These are phyloP conservation scores for Coelastrella sp. DNA, from an alignment of 139 green algal genomes.

Conservation along the genomic window DNA sequence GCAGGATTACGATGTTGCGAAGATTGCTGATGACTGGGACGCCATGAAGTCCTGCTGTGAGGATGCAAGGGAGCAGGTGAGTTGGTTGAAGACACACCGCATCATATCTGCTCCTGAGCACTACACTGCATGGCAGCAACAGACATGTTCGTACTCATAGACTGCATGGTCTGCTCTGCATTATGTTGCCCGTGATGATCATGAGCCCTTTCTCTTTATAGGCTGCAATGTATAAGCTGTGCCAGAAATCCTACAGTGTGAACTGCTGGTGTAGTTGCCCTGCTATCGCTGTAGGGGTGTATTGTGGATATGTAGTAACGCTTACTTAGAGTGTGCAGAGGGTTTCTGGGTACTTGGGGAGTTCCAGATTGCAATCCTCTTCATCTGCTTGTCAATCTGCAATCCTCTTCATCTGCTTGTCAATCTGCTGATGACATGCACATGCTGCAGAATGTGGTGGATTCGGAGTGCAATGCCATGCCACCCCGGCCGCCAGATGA, in stretches of 20 bases:
- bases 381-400: background rate
- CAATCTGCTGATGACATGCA: background rate
- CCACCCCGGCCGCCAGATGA: background rate
- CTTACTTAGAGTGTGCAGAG: no score
- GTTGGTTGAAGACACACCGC: background rate
- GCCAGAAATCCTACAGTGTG: no score
- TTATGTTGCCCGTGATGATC: no score
- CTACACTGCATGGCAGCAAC: background rate
- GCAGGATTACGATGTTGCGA: constrained; percentile 20
- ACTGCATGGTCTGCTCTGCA: no score
- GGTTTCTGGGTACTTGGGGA: no score
- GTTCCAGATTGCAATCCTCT: no score
- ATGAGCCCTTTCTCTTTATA: no score
- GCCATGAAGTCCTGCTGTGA: constrained; percentile 12
- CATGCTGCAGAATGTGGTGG: background rate
- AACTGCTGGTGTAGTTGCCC: no score
- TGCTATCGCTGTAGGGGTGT: no score
- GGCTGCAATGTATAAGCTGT: no score
- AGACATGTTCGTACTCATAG: no score
- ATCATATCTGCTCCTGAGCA: background rate
- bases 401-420: background rate
- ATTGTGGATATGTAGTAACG: no score
- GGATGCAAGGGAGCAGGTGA: background rate
- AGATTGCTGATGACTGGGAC: constrained; percentile 33
- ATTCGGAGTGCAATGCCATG: background rate